These are phyloP conservation scores for Alternaria consortialis DNA, from an alignment of 2,329 filamentous ascomycete genomes.

Conservation along the genomic window DNA sequence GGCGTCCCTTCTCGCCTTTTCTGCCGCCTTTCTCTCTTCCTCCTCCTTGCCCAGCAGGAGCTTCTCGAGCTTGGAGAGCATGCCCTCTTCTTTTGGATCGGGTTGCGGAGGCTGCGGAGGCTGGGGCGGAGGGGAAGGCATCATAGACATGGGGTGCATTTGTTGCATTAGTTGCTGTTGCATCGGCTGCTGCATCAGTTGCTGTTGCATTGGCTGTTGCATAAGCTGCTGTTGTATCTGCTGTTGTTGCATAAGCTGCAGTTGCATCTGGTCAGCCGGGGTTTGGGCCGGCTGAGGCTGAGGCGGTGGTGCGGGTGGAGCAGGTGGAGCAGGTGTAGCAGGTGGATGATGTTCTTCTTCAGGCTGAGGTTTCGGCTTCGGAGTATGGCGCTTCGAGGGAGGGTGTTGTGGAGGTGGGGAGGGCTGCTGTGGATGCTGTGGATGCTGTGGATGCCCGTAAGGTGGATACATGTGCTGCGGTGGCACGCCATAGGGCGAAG, in stretches of 20 bases:
- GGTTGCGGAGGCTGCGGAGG: slow-evolving; percentile 32
- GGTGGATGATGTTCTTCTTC: slow-evolving; percentile 32
- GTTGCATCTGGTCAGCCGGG: slow-evolving; percentile 15
- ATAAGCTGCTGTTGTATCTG: slow-evolving; percentile 9
- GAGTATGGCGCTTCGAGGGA: slow-evolving; percentile 40
- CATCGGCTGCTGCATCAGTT: slow-evolving; percentile 15
- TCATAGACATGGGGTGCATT: slow-evolving; percentile 14
- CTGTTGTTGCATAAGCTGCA: slow-evolving; percentile 13
- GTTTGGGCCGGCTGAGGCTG: slow-evolving; percentile 24
- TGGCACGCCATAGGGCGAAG: slow-evolving; percentile 39
- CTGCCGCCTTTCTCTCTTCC: slow-evolving; percentile 38
- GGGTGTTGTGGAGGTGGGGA: slow-evolving; percentile 39
- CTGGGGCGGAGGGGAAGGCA: slow-evolving; percentile 28
- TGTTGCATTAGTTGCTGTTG: slow-evolving; percentile 17
- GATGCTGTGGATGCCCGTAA: slow-evolving; percentile 32
- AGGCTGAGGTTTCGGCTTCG: slow-evolving; percentile 38
- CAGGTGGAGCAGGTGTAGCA: slow-evolving; percentile 27
- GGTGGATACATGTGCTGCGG: slow-evolving; percentile 38
- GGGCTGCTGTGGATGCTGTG: slow-evolving; percentile 23
- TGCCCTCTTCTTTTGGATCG: slow-evolving; percentile 39
- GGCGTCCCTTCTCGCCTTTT: slow-evolving; percentile 42
- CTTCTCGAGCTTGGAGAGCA: slow-evolving; percentile 44
- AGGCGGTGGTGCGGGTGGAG: slow-evolving; percentile 27
- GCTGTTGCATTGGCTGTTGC: slow-evolving; percentile 17
- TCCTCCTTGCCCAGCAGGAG: slow-evolving; percentile 43